Percentiles rank a stretch among this genome's conserved stretches.
Evolutionary conservation across 164 flowering plant species (phyloP).

Genomic region (Macadamia tetraphylla): DNA sequence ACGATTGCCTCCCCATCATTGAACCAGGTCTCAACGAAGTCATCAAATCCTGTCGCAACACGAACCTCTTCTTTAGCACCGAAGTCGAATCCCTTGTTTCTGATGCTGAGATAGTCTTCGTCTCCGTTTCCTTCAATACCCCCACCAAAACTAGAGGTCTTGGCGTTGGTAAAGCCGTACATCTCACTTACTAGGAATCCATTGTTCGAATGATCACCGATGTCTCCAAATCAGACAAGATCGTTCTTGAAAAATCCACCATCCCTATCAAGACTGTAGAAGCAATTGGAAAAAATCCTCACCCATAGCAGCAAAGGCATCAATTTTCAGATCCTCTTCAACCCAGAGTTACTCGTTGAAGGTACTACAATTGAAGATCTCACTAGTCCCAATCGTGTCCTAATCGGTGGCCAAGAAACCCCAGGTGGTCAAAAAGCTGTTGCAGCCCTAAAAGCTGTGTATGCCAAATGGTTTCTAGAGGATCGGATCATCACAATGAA

Average conservation of each 20-base stretch:
- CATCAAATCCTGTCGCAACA: constrained; percentile 14
- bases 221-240: constrained; percentile 26
- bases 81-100: constrained; percentile 18
- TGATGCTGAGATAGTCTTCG: constrained; percentile 21
- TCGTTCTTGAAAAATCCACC: constrained; percentile 28
- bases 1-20: constrained; percentile 20
- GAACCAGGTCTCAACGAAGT: constrained; percentile 24
- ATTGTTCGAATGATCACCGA: constrained; percentile 27
- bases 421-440: constrained; percentile 20
- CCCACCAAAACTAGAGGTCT: constrained; percentile 25
- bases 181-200: constrained; percentile 26
- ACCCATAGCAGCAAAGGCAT: constrained; percentile 19
- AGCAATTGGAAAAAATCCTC: constrained; percentile 26
- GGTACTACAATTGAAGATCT: constrained; percentile 22
- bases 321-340: constrained; percentile 22
- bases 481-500: constrained; percentile 15
- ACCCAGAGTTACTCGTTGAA: constrained; percentile 23
- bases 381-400: constrained; percentile 20
- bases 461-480: constrained; percentile 19
- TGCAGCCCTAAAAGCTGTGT: constrained; percentile 8
- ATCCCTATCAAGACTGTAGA: constrained; percentile 27
- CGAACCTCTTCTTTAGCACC: constrained; percentile 21
- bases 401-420: constrained; percentile 25
- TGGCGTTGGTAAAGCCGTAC: constrained; percentile 24
- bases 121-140: constrained; percentile 18